phyloP scores from a whole-genome alignment of 176 grass and related monocot genomes.

The Chloris gayana region DNA sequence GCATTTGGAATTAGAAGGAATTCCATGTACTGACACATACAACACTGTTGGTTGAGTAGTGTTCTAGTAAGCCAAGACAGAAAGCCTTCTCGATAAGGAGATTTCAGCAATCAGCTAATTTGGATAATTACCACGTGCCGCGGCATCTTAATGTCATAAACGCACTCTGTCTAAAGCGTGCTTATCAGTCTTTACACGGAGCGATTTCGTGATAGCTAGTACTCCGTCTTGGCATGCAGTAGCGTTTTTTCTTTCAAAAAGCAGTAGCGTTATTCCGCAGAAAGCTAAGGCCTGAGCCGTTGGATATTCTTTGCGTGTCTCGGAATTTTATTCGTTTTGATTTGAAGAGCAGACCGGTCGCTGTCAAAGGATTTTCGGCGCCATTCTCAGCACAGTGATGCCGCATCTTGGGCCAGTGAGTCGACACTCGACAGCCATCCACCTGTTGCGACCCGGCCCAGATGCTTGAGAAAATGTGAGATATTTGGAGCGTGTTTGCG shows the following conservation, averaged over 20 bases:
- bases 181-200: slow-evolving; percentile 29
- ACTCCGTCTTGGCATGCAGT: not conserved
- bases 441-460: slow-evolving; percentile 20
- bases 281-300: not conserved
- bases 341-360: not conserved
- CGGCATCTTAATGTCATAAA: slow-evolving; percentile 28
- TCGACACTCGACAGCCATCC: not conserved
- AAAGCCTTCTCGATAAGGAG: not conserved
- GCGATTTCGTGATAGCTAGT: not conserved
- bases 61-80: too few relatives aligned
- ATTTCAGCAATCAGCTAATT: not conserved
- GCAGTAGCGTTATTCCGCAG: slow-evolving; percentile 42
- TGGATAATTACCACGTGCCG: slow-evolving; percentile 24
- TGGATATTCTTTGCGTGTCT: slow-evolving; percentile 23
- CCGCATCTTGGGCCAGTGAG: not conserved
- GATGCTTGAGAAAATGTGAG: slow-evolving; percentile 1
- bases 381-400: not conserved
- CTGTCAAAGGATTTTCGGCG: not conserved
- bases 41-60: not conserved
- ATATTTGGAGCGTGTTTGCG: not conserved
- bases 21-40: not conserved
- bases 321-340: slow-evolving; percentile 39
- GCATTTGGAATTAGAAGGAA: not conserved
- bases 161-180: slow-evolving; percentile 14
- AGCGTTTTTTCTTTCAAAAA: slow-evolving; percentile 4